phyloP scores from a whole-genome alignment of 2,329 filamentous ascomycete genomes.

The Xylariaceae sp. region DNA sequence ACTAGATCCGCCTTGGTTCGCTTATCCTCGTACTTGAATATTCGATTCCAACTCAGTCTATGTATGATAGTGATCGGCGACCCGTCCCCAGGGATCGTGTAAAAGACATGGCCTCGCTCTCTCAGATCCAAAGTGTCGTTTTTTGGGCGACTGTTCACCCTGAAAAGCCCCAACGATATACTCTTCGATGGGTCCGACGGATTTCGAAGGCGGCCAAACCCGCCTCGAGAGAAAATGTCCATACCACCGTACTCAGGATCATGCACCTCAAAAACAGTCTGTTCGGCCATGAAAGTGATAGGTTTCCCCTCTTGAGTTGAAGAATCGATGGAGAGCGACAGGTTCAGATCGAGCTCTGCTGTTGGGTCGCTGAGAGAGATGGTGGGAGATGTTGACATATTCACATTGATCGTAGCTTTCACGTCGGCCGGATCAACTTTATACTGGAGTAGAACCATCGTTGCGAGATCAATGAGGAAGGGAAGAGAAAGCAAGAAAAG shows the following conservation, averaged over 20 bases:
- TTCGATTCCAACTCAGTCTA: conserved; percentile 11
- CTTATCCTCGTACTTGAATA: conserved; percentile 14
- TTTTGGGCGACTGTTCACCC: neutral
- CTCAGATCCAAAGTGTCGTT: conserved; percentile 7
- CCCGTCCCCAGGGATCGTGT: conserved; percentile 11
- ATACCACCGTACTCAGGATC: conserved; percentile 8
- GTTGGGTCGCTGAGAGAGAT: conserved; percentile 10
- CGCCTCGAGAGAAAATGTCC: conserved; percentile 7
- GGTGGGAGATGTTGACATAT: conserved; percentile 2
- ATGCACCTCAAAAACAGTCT: conserved; percentile 3
- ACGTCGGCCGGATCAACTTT: conserved; percentile 4
- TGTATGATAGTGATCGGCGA: conserved; percentile 4
- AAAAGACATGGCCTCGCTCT: conserved; percentile 11
- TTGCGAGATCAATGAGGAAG: neutral
- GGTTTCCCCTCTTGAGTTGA: neutral
- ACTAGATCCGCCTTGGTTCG: conserved; percentile 4
- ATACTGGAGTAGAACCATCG: conserved; percentile 3
- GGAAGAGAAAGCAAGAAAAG: too few species aligned
- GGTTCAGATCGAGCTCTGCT: conserved; percentile 5
- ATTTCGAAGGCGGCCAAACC: conserved; percentile 6
- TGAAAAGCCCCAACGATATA: conserved; percentile 9
- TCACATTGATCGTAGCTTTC: conserved; percentile 4
- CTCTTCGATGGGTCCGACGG: neutral
- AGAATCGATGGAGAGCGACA: conserved; percentile 1
- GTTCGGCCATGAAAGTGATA: conserved; percentile 7